Evolutionary conservation across 805 yeast genomes (phyloP).

Genomic region (Candida vartiovaarae): DNA sequence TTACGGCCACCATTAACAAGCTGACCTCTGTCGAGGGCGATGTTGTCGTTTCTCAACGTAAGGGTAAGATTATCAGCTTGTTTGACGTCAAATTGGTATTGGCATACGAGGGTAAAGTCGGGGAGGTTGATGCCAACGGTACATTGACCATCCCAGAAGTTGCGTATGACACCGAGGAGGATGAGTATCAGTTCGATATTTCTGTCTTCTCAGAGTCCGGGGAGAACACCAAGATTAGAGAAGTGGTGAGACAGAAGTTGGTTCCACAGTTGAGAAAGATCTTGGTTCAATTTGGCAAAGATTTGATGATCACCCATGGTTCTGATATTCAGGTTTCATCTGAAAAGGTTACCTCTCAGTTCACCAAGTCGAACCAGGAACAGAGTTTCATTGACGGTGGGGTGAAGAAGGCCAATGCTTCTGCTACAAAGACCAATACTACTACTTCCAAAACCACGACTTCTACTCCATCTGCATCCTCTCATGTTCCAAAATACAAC

Average conservation of each 20-base stretch:
- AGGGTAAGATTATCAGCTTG: conserved; percentile 89
- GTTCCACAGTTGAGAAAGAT: conserved; percentile 62
- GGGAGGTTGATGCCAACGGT: conserved; percentile 49
- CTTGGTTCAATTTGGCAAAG: conserved; percentile 65
- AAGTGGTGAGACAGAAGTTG: conserved; percentile 40
- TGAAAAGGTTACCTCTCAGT: conserved; percentile 51
- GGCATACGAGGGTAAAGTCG: conserved; percentile 43
- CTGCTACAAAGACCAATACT: conserved; percentile 3
- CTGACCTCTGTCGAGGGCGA: conserved; percentile 73
- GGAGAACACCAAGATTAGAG: conserved; percentile 48
- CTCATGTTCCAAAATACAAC: conserved; percentile 56
- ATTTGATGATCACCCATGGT: conserved; percentile 69
- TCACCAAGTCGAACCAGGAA: conserved; percentile 44
- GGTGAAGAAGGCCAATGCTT: neutral
- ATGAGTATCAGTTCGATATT: conserved; percentile 81
- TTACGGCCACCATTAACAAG: conserved; percentile 27
- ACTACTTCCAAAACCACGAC: conserved; percentile 7
- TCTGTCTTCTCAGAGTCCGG: conserved; percentile 50
- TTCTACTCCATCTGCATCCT: conserved; percentile 11
- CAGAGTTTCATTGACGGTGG: conserved; percentile 4
- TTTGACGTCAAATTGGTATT: conserved; percentile 73
- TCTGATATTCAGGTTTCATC: conserved; percentile 81
- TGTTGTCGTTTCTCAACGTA: conserved; percentile 93
- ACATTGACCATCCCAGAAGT: conserved; percentile 82
- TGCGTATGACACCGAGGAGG: conserved; percentile 83